phyloP scores from a whole-genome alignment of 169 alveolate species.

The Miamiensis avidus region DNA sequence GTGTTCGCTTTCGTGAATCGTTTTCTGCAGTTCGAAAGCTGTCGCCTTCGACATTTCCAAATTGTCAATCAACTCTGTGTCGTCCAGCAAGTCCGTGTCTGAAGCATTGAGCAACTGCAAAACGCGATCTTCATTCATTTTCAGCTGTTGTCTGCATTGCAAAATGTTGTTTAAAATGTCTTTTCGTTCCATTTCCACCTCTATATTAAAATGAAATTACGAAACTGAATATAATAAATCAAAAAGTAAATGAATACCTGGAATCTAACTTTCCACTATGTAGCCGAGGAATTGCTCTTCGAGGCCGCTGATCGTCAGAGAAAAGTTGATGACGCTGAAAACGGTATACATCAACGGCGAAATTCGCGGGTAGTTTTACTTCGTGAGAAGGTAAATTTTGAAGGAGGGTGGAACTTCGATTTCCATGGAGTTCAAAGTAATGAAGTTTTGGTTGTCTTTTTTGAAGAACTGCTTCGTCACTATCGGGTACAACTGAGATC shows the following conservation, averaged over 20 bases:
- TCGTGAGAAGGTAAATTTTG: not conserved
- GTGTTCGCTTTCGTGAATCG: not conserved
- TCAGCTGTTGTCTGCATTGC: not conserved
- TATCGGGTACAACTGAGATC: not conserved
- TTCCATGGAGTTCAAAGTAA: not conserved
- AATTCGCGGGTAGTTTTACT: not conserved
- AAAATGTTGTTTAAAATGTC: not conserved
- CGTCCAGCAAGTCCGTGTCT: not conserved
- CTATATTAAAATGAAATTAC: not conserved
- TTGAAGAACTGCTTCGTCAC: not conserved
- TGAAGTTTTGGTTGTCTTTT: not conserved
- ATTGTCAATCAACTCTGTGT: not conserved
- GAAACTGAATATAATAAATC: not conserved
- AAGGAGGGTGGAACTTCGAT: not conserved
- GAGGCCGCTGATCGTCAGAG: not conserved
- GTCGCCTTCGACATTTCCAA: not conserved
- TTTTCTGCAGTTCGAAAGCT: not conserved
- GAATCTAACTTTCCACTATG: not conserved
- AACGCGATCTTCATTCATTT: not conserved
- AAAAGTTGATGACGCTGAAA: not conserved
- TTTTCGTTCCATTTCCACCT: not conserved
- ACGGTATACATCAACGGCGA: not conserved
- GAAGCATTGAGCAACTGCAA: not conserved
- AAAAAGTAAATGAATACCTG: not conserved
- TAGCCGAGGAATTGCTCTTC: not conserved